Evolutionary conservation across 1,139 yeast species (phyloP).

Genomic region (Hansenula sp.): DNA sequence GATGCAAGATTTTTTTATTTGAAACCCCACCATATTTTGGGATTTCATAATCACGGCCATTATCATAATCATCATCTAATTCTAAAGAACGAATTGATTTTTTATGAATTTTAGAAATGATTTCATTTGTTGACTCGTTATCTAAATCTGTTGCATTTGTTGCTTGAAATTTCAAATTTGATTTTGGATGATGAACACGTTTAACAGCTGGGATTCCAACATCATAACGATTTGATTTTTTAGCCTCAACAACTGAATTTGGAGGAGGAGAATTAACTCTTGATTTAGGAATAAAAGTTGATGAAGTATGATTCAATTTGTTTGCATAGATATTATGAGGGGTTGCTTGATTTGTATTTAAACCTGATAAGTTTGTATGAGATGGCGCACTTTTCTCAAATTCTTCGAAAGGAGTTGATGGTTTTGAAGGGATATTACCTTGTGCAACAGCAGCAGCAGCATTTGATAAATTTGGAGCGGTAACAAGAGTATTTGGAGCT

Average conservation of each 20-base stretch:
- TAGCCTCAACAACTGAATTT: slow-evolving; percentile 8
- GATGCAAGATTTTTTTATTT: slow-evolving; percentile 38
- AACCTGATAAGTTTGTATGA: neutral
- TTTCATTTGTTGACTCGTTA: slow-evolving; percentile 3
- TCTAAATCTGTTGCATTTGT: slow-evolving; percentile 4
- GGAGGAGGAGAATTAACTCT: slow-evolving; percentile 17
- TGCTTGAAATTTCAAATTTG: slow-evolving; percentile 13
- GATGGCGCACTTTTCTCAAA: neutral
- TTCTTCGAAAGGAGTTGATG: neutral
- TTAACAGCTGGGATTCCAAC: slow-evolving; percentile 14
- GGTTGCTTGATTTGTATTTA: neutral
- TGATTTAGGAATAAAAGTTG: slow-evolving; percentile 22
- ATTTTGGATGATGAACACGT: slow-evolving; percentile 10
- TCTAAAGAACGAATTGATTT: slow-evolving; percentile 1
- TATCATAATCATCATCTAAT: slow-evolving; percentile 21
- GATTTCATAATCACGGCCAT: slow-evolving; percentile 26
- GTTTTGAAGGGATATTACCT: neutral
- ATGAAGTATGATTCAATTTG: neutral
- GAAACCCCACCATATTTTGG: slow-evolving; percentile 83
- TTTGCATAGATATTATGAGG: neutral
- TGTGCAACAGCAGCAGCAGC: neutral
- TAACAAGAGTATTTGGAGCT: neutral
- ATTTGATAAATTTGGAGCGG: slow-evolving; percentile 1
- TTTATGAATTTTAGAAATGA: neutral
- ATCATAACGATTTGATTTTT: slow-evolving; percentile 7